Percentiles rank a stretch among this genome's conserved stretches.
Evolutionary conservation across 257 asterid genomes (phyloP).

Genomic region (Datura wrightii): DNA sequence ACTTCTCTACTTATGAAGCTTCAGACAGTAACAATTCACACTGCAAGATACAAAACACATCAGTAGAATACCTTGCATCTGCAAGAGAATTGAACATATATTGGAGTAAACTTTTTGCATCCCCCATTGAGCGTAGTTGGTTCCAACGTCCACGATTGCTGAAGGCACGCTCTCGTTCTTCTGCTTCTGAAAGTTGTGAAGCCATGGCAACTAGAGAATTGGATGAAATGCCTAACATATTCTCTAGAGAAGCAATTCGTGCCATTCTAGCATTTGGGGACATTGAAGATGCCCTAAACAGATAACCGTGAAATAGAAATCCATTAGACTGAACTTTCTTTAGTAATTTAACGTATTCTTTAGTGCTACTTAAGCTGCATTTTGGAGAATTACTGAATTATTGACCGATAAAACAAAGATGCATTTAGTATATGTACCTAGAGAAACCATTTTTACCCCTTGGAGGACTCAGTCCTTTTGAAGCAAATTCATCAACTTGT

Average conservation of each 20-base stretch:
- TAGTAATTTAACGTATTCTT: background rate
- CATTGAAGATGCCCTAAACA: slow-evolving; percentile 87
- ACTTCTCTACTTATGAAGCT: background rate
- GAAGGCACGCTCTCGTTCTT: slow-evolving; percentile 89
- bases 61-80: slow-evolving; percentile 67
- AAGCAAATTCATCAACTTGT: slow-evolving; percentile 88
- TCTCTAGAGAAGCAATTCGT: slow-evolving; percentile 92
- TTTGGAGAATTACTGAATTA: slow-evolving; percentile 24
- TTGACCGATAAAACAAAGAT: background rate
- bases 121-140: slow-evolving; percentile 97
- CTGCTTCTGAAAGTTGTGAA: slow-evolving; percentile 99
- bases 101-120: slow-evolving; percentile 86
- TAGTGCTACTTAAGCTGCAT: slow-evolving; percentile 1
- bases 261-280: slow-evolving; percentile 91
- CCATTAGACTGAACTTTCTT: background rate
- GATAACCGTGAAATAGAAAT: slow-evolving; percentile 1
- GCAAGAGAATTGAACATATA: slow-evolving; percentile 86
- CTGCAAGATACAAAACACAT: slow-evolving; percentile 20
- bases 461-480: slow-evolving; percentile 90
- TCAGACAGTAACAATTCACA: background rate
- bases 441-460: slow-evolving; percentile 83
- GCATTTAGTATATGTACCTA: slow-evolving; percentile 51
- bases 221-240: slow-evolving; percentile 91
- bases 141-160: slow-evolving; percentile 92
- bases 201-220: slow-evolving; percentile 98